Base-by-base conservation (phyloP, 1,284 basidiomycete species). In the Limonomyces culmigenus region DNA sequence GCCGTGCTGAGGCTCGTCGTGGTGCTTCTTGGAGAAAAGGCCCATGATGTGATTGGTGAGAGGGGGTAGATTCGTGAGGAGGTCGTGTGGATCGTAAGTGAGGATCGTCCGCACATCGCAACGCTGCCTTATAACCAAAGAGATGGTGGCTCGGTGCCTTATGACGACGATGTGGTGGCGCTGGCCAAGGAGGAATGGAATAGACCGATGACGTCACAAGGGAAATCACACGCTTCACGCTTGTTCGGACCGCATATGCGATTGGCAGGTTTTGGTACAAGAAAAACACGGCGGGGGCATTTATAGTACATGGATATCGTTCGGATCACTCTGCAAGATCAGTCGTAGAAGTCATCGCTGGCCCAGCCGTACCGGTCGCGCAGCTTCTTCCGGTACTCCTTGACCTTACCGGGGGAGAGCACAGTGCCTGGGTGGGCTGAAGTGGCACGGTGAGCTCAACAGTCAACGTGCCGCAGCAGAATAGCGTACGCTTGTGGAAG, bases 401-500 rank as follows among this genome's bases (percentile, higher is more conserved):
- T 38, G 17, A 43, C 30, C 33, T 37, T 39, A 19, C 31, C 23
- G n/a, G 30, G 40, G 13, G 41, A 38, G 32, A 43, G 23, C 5
- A 38, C 39, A n/a, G 42, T 15, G 36, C 43, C 42, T 2, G 44
- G 44, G 33, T 45, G 44, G 15, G 44, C 43, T 44, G 27, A 11
- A 31, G 18, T 14, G 18, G 5, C 17, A 19, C 36, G 19, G 33
- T 37, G 13, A 36, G 21, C 8, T 25, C 33, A 18, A 38, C 29
- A 23, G 25, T 31, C 17, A 30, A 35, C 19, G 32, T 30, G 10
- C 17, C 17, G 23, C 37, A n/a, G 34, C 8, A 33, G 16, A 35
- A 56, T n/a, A n/a, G n/a, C 74, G 46, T 50, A 79, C 78, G 78
- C 51, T 70, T 83, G 48, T 85, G 80, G 52, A 85, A 71, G 3